Evolutionary conservation across 371 early-diverging fungal genomes (phyloP).

Genomic region (Apophysomyces elegans): DNA sequence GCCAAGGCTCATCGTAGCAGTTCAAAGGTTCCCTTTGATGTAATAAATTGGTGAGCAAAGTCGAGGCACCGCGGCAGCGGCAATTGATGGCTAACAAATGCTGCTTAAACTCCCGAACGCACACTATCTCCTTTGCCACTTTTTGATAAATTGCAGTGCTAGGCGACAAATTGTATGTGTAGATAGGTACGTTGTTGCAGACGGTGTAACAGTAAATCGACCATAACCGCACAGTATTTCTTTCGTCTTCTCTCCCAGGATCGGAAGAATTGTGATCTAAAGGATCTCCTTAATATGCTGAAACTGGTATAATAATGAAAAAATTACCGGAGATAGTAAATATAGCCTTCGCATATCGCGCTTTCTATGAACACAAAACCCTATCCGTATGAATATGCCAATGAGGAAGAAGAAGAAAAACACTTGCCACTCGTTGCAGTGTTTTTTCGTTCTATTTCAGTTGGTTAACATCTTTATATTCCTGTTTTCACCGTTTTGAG

Average conservation of each 20-base stretch:
- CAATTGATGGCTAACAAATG: constrained; percentile 70
- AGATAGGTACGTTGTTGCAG: constrained; percentile 60
- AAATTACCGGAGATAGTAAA: constrained; percentile 56
- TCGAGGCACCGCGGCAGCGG: constrained; percentile 69
- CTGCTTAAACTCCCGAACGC: constrained; percentile 75
- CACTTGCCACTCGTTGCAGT: constrained; percentile 47
- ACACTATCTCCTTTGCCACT: constrained; percentile 68
- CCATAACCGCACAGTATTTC: constrained; percentile 68
- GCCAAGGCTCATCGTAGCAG: constrained; percentile 71
- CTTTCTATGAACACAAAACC: constrained; percentile 28
- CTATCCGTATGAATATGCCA: too few relatives aligned
- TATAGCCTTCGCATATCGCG: constrained; percentile 47
- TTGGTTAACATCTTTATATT: neutral
- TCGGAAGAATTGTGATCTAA: constrained; percentile 50
- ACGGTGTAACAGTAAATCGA: constrained; percentile 61
- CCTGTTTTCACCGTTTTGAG: neutral
- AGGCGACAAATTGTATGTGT: constrained; percentile 70
- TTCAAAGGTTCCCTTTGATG: constrained; percentile 63
- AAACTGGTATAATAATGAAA: neutral
- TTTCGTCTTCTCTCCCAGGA: constrained; percentile 58
- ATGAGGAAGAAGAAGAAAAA: neutral
- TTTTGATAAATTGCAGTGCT: constrained; percentile 71
- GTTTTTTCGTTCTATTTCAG: constrained; percentile 35
- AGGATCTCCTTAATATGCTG: neutral
- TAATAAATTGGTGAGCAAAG: constrained; percentile 72